A percentile compares a stretch with the other conserved stretches of the same genome.
These are phyloP conservation scores for Pseudocercospora fuligena DNA, from an alignment of 2,329 filamentous ascomycete species.

Conservation along the genomic window DNA sequence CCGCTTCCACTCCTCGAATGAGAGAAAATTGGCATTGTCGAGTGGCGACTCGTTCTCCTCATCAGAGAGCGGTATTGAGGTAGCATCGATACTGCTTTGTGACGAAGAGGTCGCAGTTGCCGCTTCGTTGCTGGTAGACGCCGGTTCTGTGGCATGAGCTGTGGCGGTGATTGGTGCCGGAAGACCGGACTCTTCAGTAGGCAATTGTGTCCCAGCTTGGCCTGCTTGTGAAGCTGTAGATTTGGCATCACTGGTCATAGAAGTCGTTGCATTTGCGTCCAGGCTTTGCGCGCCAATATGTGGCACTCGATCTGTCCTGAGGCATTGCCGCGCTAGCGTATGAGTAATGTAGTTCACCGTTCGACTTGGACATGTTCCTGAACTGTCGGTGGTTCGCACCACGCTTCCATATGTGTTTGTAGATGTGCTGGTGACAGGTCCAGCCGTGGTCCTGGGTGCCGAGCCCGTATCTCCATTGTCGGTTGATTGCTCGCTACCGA, in stretches of 20 bases:
- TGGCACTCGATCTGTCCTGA: conserved; percentile 64
- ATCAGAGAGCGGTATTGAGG: conserved; percentile 44
- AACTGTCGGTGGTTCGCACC: conserved; percentile 18
- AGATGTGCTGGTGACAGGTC: conserved; percentile 13
- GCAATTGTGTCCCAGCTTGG: not conserved
- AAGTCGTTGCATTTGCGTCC: not conserved
- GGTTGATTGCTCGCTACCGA: conserved; percentile 23
- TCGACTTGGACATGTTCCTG: conserved; percentile 54
- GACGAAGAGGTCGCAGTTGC: not conserved
- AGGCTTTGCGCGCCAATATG: conserved; percentile 7
- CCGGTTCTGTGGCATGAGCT: not conserved
- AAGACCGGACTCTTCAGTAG: not conserved
- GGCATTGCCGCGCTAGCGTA: conserved; percentile 74
- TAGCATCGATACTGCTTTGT: not conserved
- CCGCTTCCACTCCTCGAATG: conserved; percentile 98
- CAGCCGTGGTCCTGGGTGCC: conserved; percentile 15
- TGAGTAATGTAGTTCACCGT: conserved; percentile 85
- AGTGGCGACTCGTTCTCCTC: conserved; percentile 68
- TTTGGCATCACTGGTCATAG: not conserved
- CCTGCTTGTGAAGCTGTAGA: not conserved
- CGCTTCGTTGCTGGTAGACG: not conserved
- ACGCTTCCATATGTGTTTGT: conserved; percentile 5
- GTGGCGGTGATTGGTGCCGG: not conserved
- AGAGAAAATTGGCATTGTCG: conserved; percentile 83
- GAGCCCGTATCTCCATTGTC: conserved; percentile 22